Evolutionary conservation across 306 rosid genomes (phyloP).

Genomic region (Castanopsis chinensis): DNA sequence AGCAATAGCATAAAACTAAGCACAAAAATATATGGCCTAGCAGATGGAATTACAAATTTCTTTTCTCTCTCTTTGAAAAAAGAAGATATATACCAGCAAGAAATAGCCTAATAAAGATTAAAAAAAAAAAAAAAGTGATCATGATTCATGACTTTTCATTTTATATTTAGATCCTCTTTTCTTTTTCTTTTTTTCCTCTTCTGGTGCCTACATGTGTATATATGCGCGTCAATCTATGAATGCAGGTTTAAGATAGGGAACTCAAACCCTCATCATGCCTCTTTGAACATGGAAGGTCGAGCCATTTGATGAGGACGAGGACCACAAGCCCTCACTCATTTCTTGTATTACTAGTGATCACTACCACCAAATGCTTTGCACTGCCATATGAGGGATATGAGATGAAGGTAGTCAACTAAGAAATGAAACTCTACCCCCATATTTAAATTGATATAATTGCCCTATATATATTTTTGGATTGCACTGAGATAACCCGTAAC

Average conservation of each 20-base stretch:
- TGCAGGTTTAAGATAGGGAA: slow-evolving; percentile 11
- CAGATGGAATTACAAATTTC: no score
- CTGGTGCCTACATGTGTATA: not conserved
- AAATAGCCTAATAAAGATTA: not conserved
- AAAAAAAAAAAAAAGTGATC: no score
- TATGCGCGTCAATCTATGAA: slow-evolving; percentile 12
- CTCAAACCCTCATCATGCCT: slow-evolving; percentile 40
- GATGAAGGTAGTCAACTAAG: slow-evolving; percentile 62
- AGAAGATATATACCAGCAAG: not conserved
- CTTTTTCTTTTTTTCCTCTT: not conserved
- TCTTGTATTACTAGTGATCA: slow-evolving; percentile 38
- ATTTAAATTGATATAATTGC: slow-evolving; percentile 43
- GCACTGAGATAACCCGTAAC: no score
- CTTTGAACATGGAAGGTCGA: slow-evolving; percentile 44
- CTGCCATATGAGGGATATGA: slow-evolving; percentile 12
- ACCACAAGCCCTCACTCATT: slow-evolving; percentile 68
- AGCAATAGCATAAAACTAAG: not conserved
- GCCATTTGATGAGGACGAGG: slow-evolving; percentile 54
- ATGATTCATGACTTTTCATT: not conserved
- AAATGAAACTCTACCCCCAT: slow-evolving; percentile 41
- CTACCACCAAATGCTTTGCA: slow-evolving; percentile 48
- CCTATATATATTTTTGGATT: slow-evolving; percentile 13
- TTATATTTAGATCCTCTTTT: not conserved
- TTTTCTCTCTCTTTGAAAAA: not conserved
- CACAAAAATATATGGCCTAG: not conserved